Evolutionary conservation across 2,329 filamentous ascomycete species (phyloP), one percentile per base, ranked within the genome.

Genomic region (Penicillium sp.): DNA sequence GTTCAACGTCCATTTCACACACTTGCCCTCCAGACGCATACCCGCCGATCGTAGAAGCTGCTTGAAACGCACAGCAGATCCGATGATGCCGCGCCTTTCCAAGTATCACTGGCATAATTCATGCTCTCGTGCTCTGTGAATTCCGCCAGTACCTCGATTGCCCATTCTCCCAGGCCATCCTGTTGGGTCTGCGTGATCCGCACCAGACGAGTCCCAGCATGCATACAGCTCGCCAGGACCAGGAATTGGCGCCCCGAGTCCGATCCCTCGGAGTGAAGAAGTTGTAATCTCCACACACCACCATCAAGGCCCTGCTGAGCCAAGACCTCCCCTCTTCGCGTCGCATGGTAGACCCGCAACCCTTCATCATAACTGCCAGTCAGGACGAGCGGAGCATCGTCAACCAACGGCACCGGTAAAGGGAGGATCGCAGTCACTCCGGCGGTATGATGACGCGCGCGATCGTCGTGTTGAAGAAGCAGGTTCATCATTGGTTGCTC

Each of bases 361-460:
- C 78, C 75, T 59, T 97, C 90, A 60, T 97, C 93, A 62, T 97
- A 98, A 63, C 88, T 94, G 4, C 93, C 93, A 0, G 90, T 96
- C 3, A 95, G 61, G 2, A 95, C 67, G 4, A 93, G 62, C 4
- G 76, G 73, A 1, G 75, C 74, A 3, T 72, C 71, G 7, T 77
- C 72, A 7, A 64, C 56, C 4, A 62, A 37, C 0, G 63, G 56
- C 1, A 66, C 59, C 1, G 76, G 62, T 2, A 95, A 70, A 0
- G 90, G 88, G 2, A 96, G 68, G 46, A 97, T 93, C 2, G 88
- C 82, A 0, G 90, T 95, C 1, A 97, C 86, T 9, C 93, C 91
- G 1, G 90, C 89, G n/a, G 76, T 75, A 60, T 95, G 89, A 12
- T 78, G 76, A 51, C 76, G 83, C 4, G 63, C 66, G 24, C 72